phyloP scores from a whole-genome alignment of 2,329 filamentous ascomycete genomes.

The Neofusicoccum laricinum region DNA sequence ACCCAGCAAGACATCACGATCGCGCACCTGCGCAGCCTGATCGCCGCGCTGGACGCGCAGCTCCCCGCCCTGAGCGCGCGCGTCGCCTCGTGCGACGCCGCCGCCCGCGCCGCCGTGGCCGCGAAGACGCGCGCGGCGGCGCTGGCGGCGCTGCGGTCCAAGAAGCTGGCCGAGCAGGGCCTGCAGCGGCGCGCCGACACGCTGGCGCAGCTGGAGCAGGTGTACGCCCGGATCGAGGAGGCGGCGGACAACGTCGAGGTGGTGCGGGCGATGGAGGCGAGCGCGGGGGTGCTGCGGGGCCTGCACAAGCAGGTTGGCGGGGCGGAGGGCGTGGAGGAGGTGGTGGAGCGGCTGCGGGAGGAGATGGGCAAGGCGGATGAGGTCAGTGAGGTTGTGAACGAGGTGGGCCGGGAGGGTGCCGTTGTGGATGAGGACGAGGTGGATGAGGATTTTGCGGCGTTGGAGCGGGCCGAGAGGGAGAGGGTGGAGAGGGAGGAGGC shows the following conservation, averaged over 20 bases:
- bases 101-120: conserved; percentile 68
- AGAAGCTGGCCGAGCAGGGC: conserved; percentile 75
- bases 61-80: conserved; percentile 62
- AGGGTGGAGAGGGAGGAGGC: conserved; percentile 52
- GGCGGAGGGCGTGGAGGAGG: conserved; percentile 68
- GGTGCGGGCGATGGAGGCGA: conserved; percentile 77
- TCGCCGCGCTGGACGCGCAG: conserved; percentile 63
- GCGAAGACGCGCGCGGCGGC: conserved; percentile 63
- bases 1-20: conserved; percentile 78
- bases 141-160: conserved; percentile 73
- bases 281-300: conserved; percentile 66
- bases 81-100: conserved; percentile 47
- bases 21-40: conserved; percentile 73
- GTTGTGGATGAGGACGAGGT: conserved; percentile 76
- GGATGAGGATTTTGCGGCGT: conserved; percentile 77
- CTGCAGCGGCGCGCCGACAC: conserved; percentile 70
- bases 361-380: conserved; percentile 76
- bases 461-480: conserved; percentile 71
- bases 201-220: conserved; percentile 76
- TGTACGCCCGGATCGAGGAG: conserved; percentile 79
- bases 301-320: conserved; percentile 79
- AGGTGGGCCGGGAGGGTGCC: conserved; percentile 40
- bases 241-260: conserved; percentile 82
- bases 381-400: conserved; percentile 72
- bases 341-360: conserved; percentile 72